Evolutionary conservation across 164 flowering plant species (phyloP).

Genomic region (Tetracentron sinense): DNA sequence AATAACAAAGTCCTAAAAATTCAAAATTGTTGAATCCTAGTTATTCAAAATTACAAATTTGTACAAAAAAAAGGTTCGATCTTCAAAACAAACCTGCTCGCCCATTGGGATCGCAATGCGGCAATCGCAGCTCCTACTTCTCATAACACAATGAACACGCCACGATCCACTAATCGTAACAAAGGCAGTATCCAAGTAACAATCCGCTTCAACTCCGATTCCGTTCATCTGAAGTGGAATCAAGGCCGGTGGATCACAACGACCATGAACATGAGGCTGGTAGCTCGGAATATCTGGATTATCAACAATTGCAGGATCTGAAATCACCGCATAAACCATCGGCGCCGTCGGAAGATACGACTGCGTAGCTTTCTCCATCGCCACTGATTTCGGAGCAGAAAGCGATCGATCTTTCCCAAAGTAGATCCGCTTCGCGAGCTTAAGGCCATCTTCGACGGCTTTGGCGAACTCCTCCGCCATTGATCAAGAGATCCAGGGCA

Average conservation of each 20-base stretch:
- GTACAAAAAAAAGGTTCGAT: neutral
- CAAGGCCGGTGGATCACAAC: constrained; percentile 87
- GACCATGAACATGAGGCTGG: constrained; percentile 92
- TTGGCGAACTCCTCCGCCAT: constrained; percentile 57
- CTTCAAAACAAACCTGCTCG: constrained; percentile 52
- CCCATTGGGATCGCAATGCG: constrained; percentile 77
- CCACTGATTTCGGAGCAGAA: constrained; percentile 52
- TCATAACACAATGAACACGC: constrained; percentile 92
- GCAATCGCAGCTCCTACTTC: constrained; percentile 63
- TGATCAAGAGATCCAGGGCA: too few relatives aligned
- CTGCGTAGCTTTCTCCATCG: constrained; percentile 42
- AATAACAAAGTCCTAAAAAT: too few relatives aligned
- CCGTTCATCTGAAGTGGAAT: constrained; percentile 87
- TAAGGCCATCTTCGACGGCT: constrained; percentile 81
- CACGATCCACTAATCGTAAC: constrained; percentile 59
- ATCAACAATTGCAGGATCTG: constrained; percentile 76
- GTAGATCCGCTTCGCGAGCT: constrained; percentile 72
- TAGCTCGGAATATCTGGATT: constrained; percentile 95
- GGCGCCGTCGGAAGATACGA: constrained; percentile 58
- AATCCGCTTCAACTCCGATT: constrained; percentile 48
- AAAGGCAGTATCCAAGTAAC: constrained; percentile 60
- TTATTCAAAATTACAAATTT: too few relatives aligned
- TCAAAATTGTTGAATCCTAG: too few relatives aligned
- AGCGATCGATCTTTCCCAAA: constrained; percentile 68
- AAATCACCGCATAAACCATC: constrained; percentile 79